These are phyloP conservation scores for Houttuynia cordata DNA, from an alignment of 164 flowering plant genomes.

Conservation along the genomic window DNA sequence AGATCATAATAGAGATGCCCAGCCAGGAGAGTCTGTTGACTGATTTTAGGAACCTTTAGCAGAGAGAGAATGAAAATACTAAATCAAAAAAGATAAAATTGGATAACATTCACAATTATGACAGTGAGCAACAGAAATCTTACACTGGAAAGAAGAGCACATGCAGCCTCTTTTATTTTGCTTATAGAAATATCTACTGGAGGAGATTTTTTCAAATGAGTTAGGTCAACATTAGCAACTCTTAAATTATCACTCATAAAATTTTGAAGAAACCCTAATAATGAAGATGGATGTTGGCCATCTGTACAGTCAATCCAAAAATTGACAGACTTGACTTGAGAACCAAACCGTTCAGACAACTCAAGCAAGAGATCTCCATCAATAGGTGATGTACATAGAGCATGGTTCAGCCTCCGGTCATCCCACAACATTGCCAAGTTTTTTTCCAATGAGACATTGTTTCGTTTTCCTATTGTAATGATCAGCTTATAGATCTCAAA, in stretches of 20 bases:
- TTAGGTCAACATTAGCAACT: slow-evolving; percentile 8
- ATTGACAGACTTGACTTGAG: slow-evolving; percentile 21
- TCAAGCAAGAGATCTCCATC: slow-evolving; percentile 35
- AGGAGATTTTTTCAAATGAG: slow-evolving; percentile 11
- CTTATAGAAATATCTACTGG: slow-evolving; percentile 12
- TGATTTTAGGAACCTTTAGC: slow-evolving; percentile 35
- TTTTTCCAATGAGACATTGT: slow-evolving; percentile 33
- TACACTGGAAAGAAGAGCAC: slow-evolving; percentile 47
- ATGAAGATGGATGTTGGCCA: slow-evolving; percentile 22
- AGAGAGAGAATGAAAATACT: slow-evolving; percentile 3
- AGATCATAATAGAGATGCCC: slow-evolving; percentile 71
- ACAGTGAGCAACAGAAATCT: slow-evolving; percentile 13
- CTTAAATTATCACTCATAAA: slow-evolving; percentile 25
- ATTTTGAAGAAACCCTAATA: slow-evolving; percentile 49
- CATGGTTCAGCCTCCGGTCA: slow-evolving; percentile 65
- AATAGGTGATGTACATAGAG: slow-evolving; percentile 65
- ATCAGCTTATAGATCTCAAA: slow-evolving; percentile 38
- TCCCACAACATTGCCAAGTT: slow-evolving; percentile 54
- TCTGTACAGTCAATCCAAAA: slow-evolving; percentile 56
- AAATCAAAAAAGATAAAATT: neutral
- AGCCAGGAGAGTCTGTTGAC: slow-evolving; percentile 41
- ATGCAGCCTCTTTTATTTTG: slow-evolving; percentile 31
- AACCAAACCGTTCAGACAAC: slow-evolving; percentile 41
- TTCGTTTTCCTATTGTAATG: slow-evolving; percentile 35
- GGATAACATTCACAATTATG: neutral